These are phyloP conservation scores for Aspergillus hortae DNA, from an alignment of 2,329 filamentous ascomycete genomes.

Conservation along the genomic window DNA sequence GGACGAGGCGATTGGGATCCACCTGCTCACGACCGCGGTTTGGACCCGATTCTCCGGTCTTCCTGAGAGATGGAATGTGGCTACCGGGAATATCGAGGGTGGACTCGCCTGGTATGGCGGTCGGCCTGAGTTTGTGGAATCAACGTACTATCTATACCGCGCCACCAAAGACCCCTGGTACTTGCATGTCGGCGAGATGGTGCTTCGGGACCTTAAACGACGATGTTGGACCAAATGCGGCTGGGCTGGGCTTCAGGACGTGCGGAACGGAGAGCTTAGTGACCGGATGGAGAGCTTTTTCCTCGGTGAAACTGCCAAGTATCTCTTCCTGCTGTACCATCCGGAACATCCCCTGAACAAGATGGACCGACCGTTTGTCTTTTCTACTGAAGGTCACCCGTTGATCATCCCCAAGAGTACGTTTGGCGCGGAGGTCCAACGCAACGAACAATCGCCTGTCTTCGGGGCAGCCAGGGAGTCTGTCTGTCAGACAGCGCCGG, in stretches of 20 bases:
- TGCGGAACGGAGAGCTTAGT: slow-evolving; percentile 75
- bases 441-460: slow-evolving; percentile 6
- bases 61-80: slow-evolving; percentile 89
- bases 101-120: slow-evolving; percentile 94
- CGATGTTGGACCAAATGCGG: slow-evolving; percentile 89
- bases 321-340: slow-evolving; percentile 88
- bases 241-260: slow-evolving; percentile 85
- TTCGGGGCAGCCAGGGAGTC: slow-evolving; percentile 33
- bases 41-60: slow-evolving; percentile 95
- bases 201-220: slow-evolving; percentile 78
- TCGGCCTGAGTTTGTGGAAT: slow-evolving; percentile 94
- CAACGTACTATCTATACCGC: slow-evolving; percentile 91
- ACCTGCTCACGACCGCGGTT: slow-evolving; percentile 84
- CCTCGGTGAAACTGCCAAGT: slow-evolving; percentile 92
- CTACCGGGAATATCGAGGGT: slow-evolving; percentile 76
- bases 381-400: slow-evolving; percentile 94
- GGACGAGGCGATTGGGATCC: slow-evolving; percentile 85
- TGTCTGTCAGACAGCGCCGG: slow-evolving; percentile 64
- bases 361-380: slow-evolving; percentile 82
- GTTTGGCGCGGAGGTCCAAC: slow-evolving; percentile 8
- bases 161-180: slow-evolving; percentile 96
- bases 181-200: slow-evolving; percentile 93
- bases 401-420: slow-evolving; percentile 68
- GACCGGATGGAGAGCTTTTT: slow-evolving; percentile 99
- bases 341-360: slow-evolving; percentile 81